Evolutionary conservation across 179 eudicot species (phyloP).

Genomic region (Monotropa hypopitys): DNA sequence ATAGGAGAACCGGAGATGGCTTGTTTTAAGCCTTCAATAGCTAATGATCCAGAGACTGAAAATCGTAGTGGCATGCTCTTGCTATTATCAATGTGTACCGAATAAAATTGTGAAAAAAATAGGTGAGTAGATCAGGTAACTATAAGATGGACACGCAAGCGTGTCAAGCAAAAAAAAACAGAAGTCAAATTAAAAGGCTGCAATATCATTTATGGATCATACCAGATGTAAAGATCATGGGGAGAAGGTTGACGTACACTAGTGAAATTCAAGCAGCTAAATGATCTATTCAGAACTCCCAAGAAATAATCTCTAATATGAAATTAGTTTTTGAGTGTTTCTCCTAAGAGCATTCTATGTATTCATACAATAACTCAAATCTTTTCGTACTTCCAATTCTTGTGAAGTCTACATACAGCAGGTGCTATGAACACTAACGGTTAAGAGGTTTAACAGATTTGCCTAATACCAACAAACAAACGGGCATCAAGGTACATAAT

Average conservation of each 20-base stretch:
- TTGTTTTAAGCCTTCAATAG: not conserved
- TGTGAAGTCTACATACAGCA: too few relatives aligned
- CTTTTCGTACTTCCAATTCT: too few relatives aligned
- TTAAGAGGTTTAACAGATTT: too few relatives aligned
- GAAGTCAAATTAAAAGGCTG: not conserved
- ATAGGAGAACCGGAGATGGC: not conserved
- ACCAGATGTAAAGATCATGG: not conserved
- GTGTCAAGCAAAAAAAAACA: not conserved
- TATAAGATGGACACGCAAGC: not conserved
- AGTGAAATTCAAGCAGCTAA: conserved; percentile 8
- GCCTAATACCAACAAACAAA: not conserved
- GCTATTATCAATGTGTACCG: too few relatives aligned
- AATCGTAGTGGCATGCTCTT: not conserved
- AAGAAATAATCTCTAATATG: conserved; percentile 13
- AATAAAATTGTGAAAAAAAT: not conserved
- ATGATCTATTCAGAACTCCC: conserved; percentile 11
- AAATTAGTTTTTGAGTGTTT: not conserved
- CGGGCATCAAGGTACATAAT: not conserved
- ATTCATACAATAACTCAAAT: too few relatives aligned
- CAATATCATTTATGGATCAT: not conserved
- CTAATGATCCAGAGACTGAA: not conserved
- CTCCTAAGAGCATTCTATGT: not conserved
- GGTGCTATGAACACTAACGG: too few relatives aligned
- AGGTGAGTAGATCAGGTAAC: too few relatives aligned
- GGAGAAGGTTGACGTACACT: not conserved